Percentiles rank a stretch among this genome's conserved stretches.
These are phyloP conservation scores for Nicotiana tomentosiformis DNA, from an alignment of 257 asterid species.

Conservation along the genomic window DNA sequence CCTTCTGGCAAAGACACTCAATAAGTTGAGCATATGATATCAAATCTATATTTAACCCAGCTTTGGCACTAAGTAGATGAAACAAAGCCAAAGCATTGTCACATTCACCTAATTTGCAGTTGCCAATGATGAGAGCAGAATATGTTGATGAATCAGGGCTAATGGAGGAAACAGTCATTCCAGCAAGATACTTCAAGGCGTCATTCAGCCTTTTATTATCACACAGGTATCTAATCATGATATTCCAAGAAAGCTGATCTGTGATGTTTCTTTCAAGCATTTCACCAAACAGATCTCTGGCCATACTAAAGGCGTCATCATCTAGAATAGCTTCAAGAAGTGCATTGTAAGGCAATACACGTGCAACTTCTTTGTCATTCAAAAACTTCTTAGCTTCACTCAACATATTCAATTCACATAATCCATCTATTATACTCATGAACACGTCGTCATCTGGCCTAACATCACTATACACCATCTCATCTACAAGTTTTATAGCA, in stretches of 20 bases:
- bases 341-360: slow-evolving; percentile 37
- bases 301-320: slow-evolving; percentile 32
- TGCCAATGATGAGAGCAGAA: slow-evolving; percentile 63
- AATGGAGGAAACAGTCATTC: slow-evolving; percentile 53
- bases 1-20: slow-evolving; percentile 42
- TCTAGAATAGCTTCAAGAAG: slow-evolving; percentile 54
- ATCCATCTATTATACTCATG: slow-evolving; percentile 37
- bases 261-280: slow-evolving; percentile 35
- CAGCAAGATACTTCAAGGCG: slow-evolving; percentile 54
- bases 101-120: slow-evolving; percentile 41
- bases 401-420: slow-evolving; percentile 44
- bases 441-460: slow-evolving; percentile 34
- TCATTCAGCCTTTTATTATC: slow-evolving; percentile 33
- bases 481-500: slow-evolving; percentile 47
- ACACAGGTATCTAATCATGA: slow-evolving; percentile 44
- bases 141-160: slow-evolving; percentile 44
- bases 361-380: slow-evolving; percentile 35
- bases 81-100: slow-evolving; percentile 47
- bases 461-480: slow-evolving; percentile 45
- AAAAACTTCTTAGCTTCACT: slow-evolving; percentile 43
- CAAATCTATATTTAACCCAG: slow-evolving; percentile 46
- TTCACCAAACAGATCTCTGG: slow-evolving; percentile 37
- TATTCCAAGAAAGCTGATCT: slow-evolving; percentile 63
- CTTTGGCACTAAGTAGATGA: slow-evolving; percentile 26
- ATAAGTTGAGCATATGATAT: slow-evolving; percentile 50